Conservation (phyloP, 495 filamentous ascomycete species). For the Neurospora sp. region DNA sequence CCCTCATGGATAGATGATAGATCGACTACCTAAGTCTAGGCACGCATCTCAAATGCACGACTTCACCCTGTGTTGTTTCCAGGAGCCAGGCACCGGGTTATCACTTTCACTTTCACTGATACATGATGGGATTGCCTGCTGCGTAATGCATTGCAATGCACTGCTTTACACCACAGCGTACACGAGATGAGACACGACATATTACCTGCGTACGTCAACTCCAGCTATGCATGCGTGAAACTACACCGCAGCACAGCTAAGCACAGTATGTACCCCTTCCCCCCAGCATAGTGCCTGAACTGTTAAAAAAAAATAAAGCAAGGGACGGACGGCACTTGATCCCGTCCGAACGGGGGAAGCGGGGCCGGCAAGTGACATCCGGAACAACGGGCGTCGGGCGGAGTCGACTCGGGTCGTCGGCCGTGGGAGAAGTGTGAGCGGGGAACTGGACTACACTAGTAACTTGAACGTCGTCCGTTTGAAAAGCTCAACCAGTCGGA, state of each 20-base stretch:
- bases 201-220: neutral
- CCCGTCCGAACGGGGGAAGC: neutral
- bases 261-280: neutral
- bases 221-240: neutral
- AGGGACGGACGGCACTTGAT: neutral
- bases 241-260: too few species aligned
- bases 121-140: too few species aligned
- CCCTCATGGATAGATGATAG: neutral
- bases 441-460: too few species aligned
- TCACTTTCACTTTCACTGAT: too few species aligned
- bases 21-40: too few species aligned
- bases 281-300: neutral
- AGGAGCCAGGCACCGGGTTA: neutral
- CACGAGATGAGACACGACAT: too few species aligned
- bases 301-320: neutral
- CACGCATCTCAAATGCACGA: neutral
- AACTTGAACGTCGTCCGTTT: neutral
- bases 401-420: too few species aligned
- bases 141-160: too few species aligned
- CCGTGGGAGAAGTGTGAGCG: too few species aligned
- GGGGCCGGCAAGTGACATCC: neutral
- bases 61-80: neutral
- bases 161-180: neutral
- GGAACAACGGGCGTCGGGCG: neutral
- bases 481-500: neutral